These are phyloP conservation scores for Citrus trifoliata DNA, from an alignment of 345 rosid genomes.

Conservation along the genomic window DNA sequence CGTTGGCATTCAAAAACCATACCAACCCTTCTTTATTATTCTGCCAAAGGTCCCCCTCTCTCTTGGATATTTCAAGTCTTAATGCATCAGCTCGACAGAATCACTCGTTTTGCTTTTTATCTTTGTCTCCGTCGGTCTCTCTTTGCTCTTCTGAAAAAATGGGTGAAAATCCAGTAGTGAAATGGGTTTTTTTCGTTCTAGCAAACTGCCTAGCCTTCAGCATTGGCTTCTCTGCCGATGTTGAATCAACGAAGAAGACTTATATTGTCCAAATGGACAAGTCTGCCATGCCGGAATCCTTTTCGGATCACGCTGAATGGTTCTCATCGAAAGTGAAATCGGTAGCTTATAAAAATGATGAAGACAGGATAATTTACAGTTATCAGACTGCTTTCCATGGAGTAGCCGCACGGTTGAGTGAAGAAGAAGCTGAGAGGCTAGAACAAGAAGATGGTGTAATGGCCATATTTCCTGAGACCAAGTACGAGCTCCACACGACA, in stretches of 20 bases:
- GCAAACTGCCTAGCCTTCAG: slow-evolving; percentile 22
- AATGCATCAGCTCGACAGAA: background rate
- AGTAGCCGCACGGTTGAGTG: slow-evolving; percentile 52
- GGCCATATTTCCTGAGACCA: slow-evolving; percentile 52
- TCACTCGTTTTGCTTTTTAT: background rate
- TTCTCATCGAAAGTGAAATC: slow-evolving; percentile 65
- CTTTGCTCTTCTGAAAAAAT: slow-evolving; percentile 18
- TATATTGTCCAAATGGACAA: slow-evolving; percentile 87
- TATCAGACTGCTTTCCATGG: slow-evolving; percentile 66
- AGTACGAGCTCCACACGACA: slow-evolving; percentile 68
- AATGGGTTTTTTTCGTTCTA: slow-evolving; percentile 43
- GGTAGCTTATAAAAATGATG: slow-evolving; percentile 27
- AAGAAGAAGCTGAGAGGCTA: slow-evolving; percentile 57
- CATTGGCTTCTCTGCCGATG: slow-evolving; percentile 27
- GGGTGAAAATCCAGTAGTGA: slow-evolving; percentile 31
- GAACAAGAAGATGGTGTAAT: slow-evolving; percentile 52
- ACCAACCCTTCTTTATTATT: slow-evolving; percentile 38
- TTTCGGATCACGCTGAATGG: slow-evolving; percentile 63
- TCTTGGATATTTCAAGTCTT: slow-evolving; percentile 18
- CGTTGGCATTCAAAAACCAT: slow-evolving; percentile 32
- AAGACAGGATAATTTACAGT: slow-evolving; percentile 60
- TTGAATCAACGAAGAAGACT: slow-evolving; percentile 42
- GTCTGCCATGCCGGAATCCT: slow-evolving; percentile 66
- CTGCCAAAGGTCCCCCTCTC: background rate
- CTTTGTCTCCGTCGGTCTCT: background rate